Conservation (phyloP, 1,284 basidiomycete species). For the Microbotryomycetes sp. region DNA sequence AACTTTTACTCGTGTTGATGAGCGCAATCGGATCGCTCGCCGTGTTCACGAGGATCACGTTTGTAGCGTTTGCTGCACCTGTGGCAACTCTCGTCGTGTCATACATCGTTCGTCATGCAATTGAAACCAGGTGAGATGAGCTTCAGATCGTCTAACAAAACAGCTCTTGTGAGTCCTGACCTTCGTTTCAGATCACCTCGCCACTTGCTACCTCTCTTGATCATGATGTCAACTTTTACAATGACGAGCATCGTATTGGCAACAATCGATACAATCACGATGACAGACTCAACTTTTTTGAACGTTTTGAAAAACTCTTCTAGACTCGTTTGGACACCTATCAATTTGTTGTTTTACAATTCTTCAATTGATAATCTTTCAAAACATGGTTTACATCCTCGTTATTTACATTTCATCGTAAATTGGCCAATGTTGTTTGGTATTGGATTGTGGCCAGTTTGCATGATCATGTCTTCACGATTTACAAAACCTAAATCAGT, state of each 20-base stretch:
- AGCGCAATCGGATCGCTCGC: slow-evolving; percentile 29
- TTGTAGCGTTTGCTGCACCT: slow-evolving; percentile 37
- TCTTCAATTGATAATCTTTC: slow-evolving; percentile 37
- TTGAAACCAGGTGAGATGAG: too few relatives aligned
- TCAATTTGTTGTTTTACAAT: slow-evolving; percentile 42
- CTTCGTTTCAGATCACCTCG: background rate
- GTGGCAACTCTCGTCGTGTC: slow-evolving; percentile 2
- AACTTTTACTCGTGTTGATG: background rate
- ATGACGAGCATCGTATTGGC: too few relatives aligned
- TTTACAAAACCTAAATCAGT: background rate
- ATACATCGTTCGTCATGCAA: slow-evolving; percentile 2
- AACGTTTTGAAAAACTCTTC: background rate
- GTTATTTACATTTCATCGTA: slow-evolving; percentile 38
- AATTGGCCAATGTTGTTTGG: slow-evolving; percentile 43
- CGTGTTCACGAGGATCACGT: slow-evolving; percentile 40
- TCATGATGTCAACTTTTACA: too few relatives aligned
- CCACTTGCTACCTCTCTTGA: background rate
- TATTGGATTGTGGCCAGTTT: slow-evolving; percentile 1
- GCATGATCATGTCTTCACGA: background rate
- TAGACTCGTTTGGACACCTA: slow-evolving; percentile 32
- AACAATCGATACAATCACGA: too few relatives aligned
- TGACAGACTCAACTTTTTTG: too few relatives aligned
- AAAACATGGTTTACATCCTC: slow-evolving; percentile 41
- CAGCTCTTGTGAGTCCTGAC: too few relatives aligned
- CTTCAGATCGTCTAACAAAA: too few relatives aligned